Conservation (phyloP, 495 filamentous ascomycete genomes). For the Apiosordaria backusii region DNA sequence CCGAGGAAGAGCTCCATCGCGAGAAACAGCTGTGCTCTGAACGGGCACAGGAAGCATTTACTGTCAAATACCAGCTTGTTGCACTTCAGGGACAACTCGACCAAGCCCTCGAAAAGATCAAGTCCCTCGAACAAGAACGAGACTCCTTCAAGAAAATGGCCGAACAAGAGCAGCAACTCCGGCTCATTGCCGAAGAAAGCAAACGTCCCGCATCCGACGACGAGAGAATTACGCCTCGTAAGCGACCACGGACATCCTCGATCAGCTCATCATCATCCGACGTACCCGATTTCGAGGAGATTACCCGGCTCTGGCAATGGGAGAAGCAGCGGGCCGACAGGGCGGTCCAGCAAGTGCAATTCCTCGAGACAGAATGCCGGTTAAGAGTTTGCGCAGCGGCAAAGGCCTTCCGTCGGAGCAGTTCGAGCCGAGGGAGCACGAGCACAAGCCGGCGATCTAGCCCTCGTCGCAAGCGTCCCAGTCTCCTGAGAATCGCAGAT, state of each 20-base stretch:
- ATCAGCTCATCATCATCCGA: slow-evolving; percentile 42
- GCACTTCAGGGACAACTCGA: slow-evolving; percentile 72
- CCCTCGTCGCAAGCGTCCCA: slow-evolving; percentile 32
- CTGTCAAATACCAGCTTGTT: slow-evolving; percentile 67
- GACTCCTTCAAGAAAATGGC: slow-evolving; percentile 61
- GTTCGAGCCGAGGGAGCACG: neutral
- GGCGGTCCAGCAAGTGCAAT: slow-evolving; percentile 72
- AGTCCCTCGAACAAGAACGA: slow-evolving; percentile 65
- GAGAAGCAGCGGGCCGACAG: slow-evolving; percentile 64
- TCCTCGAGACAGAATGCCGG: slow-evolving; percentile 76
- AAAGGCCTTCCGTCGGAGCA: slow-evolving; percentile 29
- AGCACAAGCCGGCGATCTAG: slow-evolving; percentile 8
- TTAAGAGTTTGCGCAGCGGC: slow-evolving; percentile 65
- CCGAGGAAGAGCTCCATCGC: slow-evolving; percentile 52
- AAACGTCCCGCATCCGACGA: slow-evolving; percentile 47
- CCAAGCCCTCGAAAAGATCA: slow-evolving; percentile 58
- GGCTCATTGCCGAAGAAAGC: slow-evolving; percentile 61
- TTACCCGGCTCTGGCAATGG: slow-evolving; percentile 58
- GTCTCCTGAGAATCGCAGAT: slow-evolving; percentile 34
- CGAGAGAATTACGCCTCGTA: slow-evolving; percentile 35
- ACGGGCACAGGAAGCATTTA: slow-evolving; percentile 73
- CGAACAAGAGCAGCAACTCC: slow-evolving; percentile 56
- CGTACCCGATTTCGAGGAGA: slow-evolving; percentile 53
- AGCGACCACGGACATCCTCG: slow-evolving; percentile 33
- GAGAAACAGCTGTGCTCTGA: slow-evolving; percentile 48